phyloP scores from a whole-genome alignment of 805 yeast species.

The Schwanniomyces polymorphus region DNA sequence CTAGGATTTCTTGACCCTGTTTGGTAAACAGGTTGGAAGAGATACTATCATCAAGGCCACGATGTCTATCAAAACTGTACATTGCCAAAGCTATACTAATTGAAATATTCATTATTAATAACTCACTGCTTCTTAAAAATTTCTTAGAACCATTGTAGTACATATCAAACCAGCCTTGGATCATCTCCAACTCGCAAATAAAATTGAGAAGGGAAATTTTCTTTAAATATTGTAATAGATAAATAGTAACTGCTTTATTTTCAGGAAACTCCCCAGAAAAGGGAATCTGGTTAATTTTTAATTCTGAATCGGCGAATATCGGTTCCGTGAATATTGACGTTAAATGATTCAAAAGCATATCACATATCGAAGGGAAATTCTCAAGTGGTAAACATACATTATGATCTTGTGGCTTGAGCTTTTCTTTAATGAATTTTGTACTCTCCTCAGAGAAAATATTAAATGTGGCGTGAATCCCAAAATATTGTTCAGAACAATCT shows the following conservation, averaged over 20 bases:
- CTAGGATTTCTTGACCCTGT: neutral
- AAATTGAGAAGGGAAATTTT: conserved; percentile 18
- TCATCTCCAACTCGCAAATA: conserved; percentile 15
- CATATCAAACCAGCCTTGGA: conserved; percentile 19
- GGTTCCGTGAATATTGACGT: conserved; percentile 32
- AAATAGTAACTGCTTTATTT: conserved; percentile 20
- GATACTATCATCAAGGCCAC: neutral
- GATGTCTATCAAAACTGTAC: neutral
- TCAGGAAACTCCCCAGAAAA: conserved; percentile 23
- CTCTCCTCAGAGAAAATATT: conserved; percentile 35
- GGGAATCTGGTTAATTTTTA: conserved; percentile 15
- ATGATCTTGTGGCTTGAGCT: conserved; percentile 20
- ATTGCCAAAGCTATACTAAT: conserved; percentile 1
- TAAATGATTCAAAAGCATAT: conserved; percentile 13
- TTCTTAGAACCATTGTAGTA: conserved; percentile 16
- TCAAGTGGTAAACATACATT: conserved; percentile 23
- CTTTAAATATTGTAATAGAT: conserved; percentile 25
- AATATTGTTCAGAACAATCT: conserved; percentile 18
- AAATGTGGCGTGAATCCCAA: conserved; percentile 37
- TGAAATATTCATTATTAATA: conserved; percentile 30
- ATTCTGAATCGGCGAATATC: conserved; percentile 15
- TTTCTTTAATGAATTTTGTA: conserved; percentile 28
- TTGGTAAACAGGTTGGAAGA: neutral
- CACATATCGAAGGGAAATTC: conserved; percentile 26
- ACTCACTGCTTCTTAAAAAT: conserved; percentile 27